Evolutionary conservation across 164 flowering plant genomes (phyloP).

Genomic region (Vitis rotundifolia): DNA sequence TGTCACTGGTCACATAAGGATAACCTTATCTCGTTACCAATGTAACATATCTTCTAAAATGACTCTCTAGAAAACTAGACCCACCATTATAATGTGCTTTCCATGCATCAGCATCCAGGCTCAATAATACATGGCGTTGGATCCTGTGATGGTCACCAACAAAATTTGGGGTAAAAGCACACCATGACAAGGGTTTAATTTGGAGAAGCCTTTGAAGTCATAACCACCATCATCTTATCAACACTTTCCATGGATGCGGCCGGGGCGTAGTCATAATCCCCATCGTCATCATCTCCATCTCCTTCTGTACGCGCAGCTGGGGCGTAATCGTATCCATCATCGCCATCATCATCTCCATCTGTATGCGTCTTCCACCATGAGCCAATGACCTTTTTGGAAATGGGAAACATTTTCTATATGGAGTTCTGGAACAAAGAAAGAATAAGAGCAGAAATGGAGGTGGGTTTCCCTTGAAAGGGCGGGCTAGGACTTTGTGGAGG

Average conservation of each 20-base stretch:
- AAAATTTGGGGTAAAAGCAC: not conserved
- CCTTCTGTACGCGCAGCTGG: not conserved
- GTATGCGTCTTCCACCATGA: conserved; percentile 20
- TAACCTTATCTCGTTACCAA: too few relatives aligned
- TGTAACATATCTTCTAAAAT: too few relatives aligned
- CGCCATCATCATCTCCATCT: conserved; percentile 1
- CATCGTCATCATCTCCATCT: conserved; percentile 9
- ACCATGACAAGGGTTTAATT: not conserved
- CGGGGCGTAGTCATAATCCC: conserved; percentile 19
- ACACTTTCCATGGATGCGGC: conserved; percentile 15
- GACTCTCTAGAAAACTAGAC: not conserved
- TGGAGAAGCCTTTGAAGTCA: not conserved
- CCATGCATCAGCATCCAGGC: too few relatives aligned
- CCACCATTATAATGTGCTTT: not conserved
- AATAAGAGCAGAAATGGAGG: not conserved
- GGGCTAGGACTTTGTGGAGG: not conserved
- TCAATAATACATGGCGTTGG: too few relatives aligned
- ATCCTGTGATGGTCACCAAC: not conserved
- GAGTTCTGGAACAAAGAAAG: not conserved
- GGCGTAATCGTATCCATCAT: conserved; percentile 8
- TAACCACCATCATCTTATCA: conserved; percentile 18
- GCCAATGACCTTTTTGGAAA: conserved; percentile 1
- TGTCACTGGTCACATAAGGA: too few relatives aligned
- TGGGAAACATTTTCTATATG: conserved; percentile 6
- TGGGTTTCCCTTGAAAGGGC: not conserved